Conservation (phyloP, 225 moss, liverwort and hornwort species). For the Sphagnum contortum region DNA sequence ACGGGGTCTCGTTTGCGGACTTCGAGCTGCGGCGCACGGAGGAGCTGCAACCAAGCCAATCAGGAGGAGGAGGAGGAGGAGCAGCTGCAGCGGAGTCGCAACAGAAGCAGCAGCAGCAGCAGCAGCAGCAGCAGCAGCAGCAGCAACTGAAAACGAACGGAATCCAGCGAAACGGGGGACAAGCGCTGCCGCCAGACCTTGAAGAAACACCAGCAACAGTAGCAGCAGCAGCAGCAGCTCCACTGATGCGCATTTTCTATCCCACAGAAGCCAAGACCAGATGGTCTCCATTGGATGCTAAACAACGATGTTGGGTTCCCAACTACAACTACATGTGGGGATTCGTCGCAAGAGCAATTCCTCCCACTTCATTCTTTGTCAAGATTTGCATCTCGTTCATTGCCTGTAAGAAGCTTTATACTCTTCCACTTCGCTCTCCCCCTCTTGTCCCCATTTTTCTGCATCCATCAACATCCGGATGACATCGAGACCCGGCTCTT, state of each 20-base stretch:
- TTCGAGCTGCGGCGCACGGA: constrained; percentile 73
- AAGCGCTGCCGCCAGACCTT: too few relatives aligned
- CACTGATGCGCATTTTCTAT: constrained; percentile 82
- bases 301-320: constrained; percentile 73
- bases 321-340: constrained; percentile 63
- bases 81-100: too few relatives aligned
- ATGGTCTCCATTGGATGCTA: constrained; percentile 25
- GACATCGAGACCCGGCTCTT: too few relatives aligned
- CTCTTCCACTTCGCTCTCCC: too few relatives aligned
- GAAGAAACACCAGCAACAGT: constrained; percentile 5
- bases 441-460: too few relatives aligned
- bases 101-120: constrained; percentile 5
- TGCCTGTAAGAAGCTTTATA: too few relatives aligned
- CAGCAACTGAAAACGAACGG: not conserved
- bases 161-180: constrained; percentile 30
- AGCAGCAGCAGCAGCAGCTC: constrained; percentile 17
- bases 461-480: too few relatives aligned
- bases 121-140: not conserved
- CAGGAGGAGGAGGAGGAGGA: not conserved
- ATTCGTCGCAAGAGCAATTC: constrained; percentile 25
- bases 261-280: constrained; percentile 54
- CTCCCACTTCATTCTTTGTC: constrained; percentile 21
- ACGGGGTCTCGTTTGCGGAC: constrained; percentile 69
- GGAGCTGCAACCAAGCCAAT: constrained; percentile 2
- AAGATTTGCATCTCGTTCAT: too few relatives aligned